Conservation (phyloP, 2,329 filamentous ascomycete genomes). For the Penicillium sp. region DNA sequence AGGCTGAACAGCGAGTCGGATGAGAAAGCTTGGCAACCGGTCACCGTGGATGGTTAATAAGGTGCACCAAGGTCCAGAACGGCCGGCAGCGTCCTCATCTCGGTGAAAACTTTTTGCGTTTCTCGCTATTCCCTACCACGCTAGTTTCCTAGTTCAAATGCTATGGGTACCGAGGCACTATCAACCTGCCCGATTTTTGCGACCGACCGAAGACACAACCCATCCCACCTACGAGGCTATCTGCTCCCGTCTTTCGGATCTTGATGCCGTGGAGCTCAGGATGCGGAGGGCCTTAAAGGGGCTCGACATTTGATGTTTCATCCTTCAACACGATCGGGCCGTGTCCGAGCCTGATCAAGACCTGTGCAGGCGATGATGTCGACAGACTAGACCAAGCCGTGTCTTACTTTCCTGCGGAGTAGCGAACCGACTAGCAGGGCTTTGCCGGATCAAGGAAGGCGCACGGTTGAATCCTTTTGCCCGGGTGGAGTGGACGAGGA, state of each 20-base stretch:
- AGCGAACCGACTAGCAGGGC: slow-evolving; percentile 1
- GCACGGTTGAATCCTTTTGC: neutral
- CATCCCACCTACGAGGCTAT: neutral
- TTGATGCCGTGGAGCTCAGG: slow-evolving; percentile 1
- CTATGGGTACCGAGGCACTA: neutral
- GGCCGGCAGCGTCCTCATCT: neutral
- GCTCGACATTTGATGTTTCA: slow-evolving; percentile 8
- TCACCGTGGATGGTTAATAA: neutral
- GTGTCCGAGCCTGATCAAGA: neutral
- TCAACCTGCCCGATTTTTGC: neutral
- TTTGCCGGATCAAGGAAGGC: slow-evolving; percentile 3
- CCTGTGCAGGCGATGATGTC: neutral
- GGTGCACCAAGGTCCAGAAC: slow-evolving; percentile 6
- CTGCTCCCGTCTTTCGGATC: neutral
- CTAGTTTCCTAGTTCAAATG: neutral
- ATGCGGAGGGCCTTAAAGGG: neutral
- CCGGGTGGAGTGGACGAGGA: neutral
- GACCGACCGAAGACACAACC: neutral
- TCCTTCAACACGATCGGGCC: slow-evolving; percentile 8
- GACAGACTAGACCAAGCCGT: neutral
- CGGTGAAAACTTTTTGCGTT: slow-evolving; percentile 4
- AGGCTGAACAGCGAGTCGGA: slow-evolving; percentile 1
- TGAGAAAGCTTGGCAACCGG: slow-evolving; percentile 15
- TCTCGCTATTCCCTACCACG: neutral
- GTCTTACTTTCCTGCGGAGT: neutral